Base-by-base conservation (phyloP, 768 basidiomycete species). In the Suillus plorans region DNA sequence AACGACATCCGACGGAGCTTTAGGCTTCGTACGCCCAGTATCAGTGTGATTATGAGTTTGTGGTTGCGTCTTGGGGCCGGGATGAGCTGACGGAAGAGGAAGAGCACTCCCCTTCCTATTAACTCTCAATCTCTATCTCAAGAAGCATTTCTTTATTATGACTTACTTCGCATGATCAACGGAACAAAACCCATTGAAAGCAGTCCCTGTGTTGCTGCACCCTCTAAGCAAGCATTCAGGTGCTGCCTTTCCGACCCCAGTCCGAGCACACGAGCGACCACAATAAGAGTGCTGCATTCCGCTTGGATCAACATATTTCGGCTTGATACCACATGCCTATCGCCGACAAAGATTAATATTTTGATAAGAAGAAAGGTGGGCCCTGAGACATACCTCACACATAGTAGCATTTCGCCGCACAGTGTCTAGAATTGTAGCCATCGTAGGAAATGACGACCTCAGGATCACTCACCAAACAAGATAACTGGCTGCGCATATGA, bases 281-380 rank as follows among this genome's bases (percentile, higher is more conserved):
- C 87, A 89, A 71, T 84, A 89, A 39, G 83, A 80, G 69, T 88
- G 86, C 66, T 80, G 80, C 66, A 79, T 74, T 20, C 87, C 88
- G 65, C 83, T 81, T n/a, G 70, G 39, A 68, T 88, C 88, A n/a
- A 86, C 74, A 71, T 82, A 88, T 77, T 85, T 89, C 16, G 86
- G 85, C 72, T 82, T 87, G 64, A 78, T 78, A 16, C 84, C 82
- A 74, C 88, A 89, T 64, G 81, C 80, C 88, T 89, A 67, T 39
- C 28, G 12, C 44, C 31, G 6, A 61, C 20, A 60, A 7, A 7
- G 31, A 4, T 36, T 1, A 12, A 22, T 10, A 41, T 4, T 20
- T 59, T 9, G 8, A 22, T 18, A 31, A 9, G 36, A 59, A 59
- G 25, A 18, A 31, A 41, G 31, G 3, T 18, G 3, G 25, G 14